Conservation (phyloP, 1,139 yeast genomes). For the Sugiyamaella sp. region DNA sequence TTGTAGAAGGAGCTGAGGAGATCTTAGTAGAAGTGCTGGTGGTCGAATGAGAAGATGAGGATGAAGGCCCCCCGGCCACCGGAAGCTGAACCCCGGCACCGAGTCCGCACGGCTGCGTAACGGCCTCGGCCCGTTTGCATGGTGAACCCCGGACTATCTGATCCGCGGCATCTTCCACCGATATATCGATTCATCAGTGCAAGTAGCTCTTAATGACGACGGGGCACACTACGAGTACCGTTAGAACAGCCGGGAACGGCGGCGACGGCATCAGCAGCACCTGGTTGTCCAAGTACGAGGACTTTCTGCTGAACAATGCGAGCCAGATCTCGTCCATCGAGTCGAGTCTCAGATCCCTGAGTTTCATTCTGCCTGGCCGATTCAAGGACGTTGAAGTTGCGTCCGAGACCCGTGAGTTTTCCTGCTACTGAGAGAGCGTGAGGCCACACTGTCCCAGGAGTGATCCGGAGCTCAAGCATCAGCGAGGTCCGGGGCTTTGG, state of each 20-base stretch:
- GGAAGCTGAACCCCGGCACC: neutral
- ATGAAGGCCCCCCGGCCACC: neutral
- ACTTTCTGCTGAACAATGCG: conserved; percentile 43
- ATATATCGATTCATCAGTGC: too few relatives aligned
- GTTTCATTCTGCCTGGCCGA: conserved; percentile 47
- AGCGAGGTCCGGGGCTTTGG: conserved; percentile 13
- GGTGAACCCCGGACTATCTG: neutral
- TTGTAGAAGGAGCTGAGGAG: neutral
- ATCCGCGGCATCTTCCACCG: conserved; percentile 1
- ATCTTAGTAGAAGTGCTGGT: neutral
- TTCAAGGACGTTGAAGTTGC: conserved; percentile 47
- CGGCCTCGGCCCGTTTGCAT: conserved; percentile 1
- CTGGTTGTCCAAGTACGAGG: conserved; percentile 38
- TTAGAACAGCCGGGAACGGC: neutral
- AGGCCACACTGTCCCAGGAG: conserved; percentile 7
- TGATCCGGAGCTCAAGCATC: neutral
- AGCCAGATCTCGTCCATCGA: conserved; percentile 45
- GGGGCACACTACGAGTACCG: too few relatives aligned
- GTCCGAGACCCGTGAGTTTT: conserved; percentile 35
- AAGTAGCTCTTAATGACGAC: too few relatives aligned
- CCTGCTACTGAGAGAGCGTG: conserved; percentile 7
- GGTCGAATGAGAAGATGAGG: neutral
- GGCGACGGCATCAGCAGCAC: neutral
- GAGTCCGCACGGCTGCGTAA: neutral
- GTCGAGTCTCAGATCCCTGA: conserved; percentile 42